Base-by-base conservation (phyloP, 768 basidiomycete genomes). In the Podaxis sp. region DNA sequence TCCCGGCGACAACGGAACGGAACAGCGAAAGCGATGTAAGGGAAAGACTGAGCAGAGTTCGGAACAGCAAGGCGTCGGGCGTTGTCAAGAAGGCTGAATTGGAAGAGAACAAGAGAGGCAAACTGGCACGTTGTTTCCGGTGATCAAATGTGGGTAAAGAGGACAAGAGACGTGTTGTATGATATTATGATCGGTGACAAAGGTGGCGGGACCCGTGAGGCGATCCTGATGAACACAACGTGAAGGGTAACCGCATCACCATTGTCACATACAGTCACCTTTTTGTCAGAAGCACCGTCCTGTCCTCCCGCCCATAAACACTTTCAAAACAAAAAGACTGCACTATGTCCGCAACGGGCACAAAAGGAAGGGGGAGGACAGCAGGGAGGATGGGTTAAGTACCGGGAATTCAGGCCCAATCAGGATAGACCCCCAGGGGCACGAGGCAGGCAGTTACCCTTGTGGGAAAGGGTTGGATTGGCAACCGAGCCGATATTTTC, bases 391-490 rank as follows among this genome's bases (percentile, higher is more conserved):
- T 63, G 29, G 41, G 43, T 19, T 67, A 66, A 58, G 47, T 55
- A 63, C 68, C 57, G 63, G 52, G 41, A 43, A 22, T 36, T 66
- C 68, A 69, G 67, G 67, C 61, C 70, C 71, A 73, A 72, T 71
- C 70, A 73, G 71, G 71, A 69, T 71, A 50, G 71, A 50, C 62
- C n/a, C 22, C 56, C 59, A 36, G 59, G 27, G 61, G 68, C 75
- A 76, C 71, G 75, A 76, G 75, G 75, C 71, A 66, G 58, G 37
- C 53, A 29, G 65, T 66, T 68, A 67, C 73, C 73, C 70, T 73
- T 71, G 77, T 78, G 77, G 76, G 78, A 79, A 78, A 65, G 53
- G 54, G 63, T 64, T 61, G 64, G 55, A 60, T 57, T 65, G 64
- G 55, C 55, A 62, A 65, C 64, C 55, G 64, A 64, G 52, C 75